Evolutionary conservation across 2,329 filamentous ascomycete genomes (phyloP), one percentile per base, ranked within the genome.

Genomic region (Endoconidiophora laricicola): DNA sequence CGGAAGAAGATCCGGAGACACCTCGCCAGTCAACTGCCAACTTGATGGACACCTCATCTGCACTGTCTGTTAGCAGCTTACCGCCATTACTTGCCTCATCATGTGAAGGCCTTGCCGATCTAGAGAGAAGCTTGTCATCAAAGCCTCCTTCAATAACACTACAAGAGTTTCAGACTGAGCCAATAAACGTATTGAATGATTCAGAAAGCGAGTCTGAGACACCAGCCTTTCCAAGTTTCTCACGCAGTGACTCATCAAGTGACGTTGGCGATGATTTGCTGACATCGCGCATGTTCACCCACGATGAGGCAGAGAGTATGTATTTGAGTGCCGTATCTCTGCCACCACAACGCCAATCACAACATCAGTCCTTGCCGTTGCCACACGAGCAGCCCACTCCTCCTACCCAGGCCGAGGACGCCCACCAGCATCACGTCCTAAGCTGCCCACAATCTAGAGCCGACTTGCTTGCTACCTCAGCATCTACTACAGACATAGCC

Each of bases 221-320:
- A 24, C 40, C 38, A 14, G 41, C 38, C 4, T 33, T 9, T n/a
- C 20, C 43, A 16, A 29, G 18, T 24, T 33, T 48, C 6, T 23
- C 44, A 23, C 52, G 39, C 26, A 54, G 48, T 6, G 41, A 50
- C 36, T 54, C 52, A 4, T 53, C 52, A 14, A 51, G 52, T 29
- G 56, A 63, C 29, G 58, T 50, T 40, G 54, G 61, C 10, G 69
- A 76, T 33, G 76, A 80, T 53, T 65, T 83, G 18, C 63, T 73
- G 2, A 67, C 75, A 54, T 90, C 85, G 4, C 79, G 76, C 39
- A 59, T 87, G 1, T 90, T 83, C 58, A 86, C 76, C 36, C 83
- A 86, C 52, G 82, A 86, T 54, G 83, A 90, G 55, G 84, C 83
- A 0, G 79, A 86, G 59, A 91, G 86, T 61, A 84, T 93, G 79